Conservation (phyloP, 208 protist species). For the Leishmania turanica region DNA sequence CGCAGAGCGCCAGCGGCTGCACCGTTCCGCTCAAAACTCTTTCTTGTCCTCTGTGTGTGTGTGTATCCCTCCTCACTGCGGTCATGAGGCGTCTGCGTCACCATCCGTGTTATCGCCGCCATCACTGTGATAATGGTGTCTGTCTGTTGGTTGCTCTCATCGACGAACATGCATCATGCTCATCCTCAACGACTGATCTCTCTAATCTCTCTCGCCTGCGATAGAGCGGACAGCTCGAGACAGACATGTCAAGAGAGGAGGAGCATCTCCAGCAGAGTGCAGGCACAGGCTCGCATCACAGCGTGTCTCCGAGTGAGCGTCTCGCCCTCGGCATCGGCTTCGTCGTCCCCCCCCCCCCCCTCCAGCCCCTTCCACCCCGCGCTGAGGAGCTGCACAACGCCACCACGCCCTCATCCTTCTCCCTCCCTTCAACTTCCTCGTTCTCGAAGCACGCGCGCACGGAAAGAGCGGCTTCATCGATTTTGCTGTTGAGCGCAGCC, state of each 20-base stretch:
- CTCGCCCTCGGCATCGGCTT: not conserved
- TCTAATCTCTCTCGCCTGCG: not conserved
- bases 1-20: not conserved
- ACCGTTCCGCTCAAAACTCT: not conserved
- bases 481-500: not conserved
- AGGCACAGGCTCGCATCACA: not conserved
- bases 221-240: not conserved
- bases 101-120: not conserved
- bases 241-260: not conserved
- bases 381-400: not conserved
- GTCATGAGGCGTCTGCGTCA: not conserved
- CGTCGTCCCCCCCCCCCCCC: not conserved
- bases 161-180: not conserved
- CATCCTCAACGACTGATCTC: not conserved
- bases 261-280: not conserved
- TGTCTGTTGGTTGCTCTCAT: not conserved
- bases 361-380: not conserved
- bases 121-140: not conserved
- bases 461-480: not conserved
- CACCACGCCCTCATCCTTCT: not conserved
- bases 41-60: not conserved
- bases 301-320: not conserved
- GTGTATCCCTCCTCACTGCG: not conserved
- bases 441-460: not conserved
- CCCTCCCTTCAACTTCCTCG: not conserved